Conservation (phyloP, 2,329 filamentous ascomycete species). For the Fusarium xylarioides region DNA sequence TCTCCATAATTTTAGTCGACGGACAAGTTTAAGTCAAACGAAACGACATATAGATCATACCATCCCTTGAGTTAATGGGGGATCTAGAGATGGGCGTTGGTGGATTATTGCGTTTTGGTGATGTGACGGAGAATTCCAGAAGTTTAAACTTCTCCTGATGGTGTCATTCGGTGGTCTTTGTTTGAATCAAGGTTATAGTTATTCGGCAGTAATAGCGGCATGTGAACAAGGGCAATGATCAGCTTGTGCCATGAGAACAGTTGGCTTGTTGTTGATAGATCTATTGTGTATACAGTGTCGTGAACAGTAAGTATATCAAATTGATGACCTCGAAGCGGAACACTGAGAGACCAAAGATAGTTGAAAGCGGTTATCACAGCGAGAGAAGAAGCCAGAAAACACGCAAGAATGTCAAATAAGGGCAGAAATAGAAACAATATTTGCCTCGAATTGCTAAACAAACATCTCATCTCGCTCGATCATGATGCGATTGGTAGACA, state of each 20-base stretch:
- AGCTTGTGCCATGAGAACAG: not conserved
- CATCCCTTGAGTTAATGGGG: not conserved
- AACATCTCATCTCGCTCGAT: not conserved
- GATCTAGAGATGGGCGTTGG: not conserved
- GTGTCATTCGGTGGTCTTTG: not conserved
- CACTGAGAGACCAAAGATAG: not conserved
- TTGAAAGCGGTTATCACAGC: not conserved
- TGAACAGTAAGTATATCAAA: not conserved
- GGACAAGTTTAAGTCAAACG: constrained; percentile 5
- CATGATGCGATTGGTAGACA: not conserved
- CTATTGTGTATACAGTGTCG: not conserved
- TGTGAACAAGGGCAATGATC: not conserved
- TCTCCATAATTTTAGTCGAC: constrained; percentile 13
- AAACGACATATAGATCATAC: constrained; percentile 9
- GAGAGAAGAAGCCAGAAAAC: not conserved
- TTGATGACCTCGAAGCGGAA: not conserved
- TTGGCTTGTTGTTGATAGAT: not conserved
- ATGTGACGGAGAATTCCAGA: constrained; percentile 17
- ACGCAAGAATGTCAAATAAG: not conserved
- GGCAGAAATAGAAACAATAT: not conserved
- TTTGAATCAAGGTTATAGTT: not conserved
- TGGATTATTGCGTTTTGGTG: constrained; percentile 16
- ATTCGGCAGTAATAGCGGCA: not conserved
- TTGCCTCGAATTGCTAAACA: not conserved
- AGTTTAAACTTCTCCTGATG: constrained; percentile 7